A percentile compares a stretch with the other conserved stretches of the same genome.
Conservation (phyloP, 148 eudicot genomes). For the Chenopodium suecicum region DNA sequence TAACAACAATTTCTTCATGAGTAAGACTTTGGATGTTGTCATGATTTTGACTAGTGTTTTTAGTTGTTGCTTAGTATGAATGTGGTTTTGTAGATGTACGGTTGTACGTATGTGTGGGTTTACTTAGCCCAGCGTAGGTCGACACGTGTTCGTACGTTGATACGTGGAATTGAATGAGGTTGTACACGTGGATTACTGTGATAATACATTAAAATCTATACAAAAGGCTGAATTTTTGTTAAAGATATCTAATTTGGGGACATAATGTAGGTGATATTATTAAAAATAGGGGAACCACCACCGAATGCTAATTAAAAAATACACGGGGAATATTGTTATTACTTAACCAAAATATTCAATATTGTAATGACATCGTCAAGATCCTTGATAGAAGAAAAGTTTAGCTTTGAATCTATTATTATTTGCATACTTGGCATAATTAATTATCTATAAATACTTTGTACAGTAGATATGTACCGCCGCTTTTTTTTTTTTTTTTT, state of each 20-base stretch:
- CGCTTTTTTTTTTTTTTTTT: too few relatives aligned
- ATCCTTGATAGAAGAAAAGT: too few relatives aligned
- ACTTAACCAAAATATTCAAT: too few relatives aligned
- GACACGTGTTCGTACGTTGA: not conserved
- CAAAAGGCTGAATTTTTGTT: not conserved
- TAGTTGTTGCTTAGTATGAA: not conserved
- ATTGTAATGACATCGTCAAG: too few relatives aligned
- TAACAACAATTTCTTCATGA: not conserved
- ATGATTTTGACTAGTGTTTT: not conserved
- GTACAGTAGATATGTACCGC: too few relatives aligned
- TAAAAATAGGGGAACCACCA: too few relatives aligned
- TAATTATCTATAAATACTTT: too few relatives aligned
- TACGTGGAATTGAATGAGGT: not conserved
- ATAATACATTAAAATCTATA: not conserved
- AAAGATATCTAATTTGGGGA: not conserved
- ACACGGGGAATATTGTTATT: too few relatives aligned
- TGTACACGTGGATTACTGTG: not conserved
- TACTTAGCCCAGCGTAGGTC: not conserved
- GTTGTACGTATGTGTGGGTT: not conserved
- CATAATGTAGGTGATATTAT: not conserved
- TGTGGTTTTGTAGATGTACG: not conserved
- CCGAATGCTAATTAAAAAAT: too few relatives aligned
- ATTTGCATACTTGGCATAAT: too few relatives aligned
- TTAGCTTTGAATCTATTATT: too few relatives aligned
- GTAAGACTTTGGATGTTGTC: slow-evolving; percentile 1